phyloP scores from a whole-genome alignment of 2,329 filamentous ascomycete species.

The Trichoderma sp. region DNA sequence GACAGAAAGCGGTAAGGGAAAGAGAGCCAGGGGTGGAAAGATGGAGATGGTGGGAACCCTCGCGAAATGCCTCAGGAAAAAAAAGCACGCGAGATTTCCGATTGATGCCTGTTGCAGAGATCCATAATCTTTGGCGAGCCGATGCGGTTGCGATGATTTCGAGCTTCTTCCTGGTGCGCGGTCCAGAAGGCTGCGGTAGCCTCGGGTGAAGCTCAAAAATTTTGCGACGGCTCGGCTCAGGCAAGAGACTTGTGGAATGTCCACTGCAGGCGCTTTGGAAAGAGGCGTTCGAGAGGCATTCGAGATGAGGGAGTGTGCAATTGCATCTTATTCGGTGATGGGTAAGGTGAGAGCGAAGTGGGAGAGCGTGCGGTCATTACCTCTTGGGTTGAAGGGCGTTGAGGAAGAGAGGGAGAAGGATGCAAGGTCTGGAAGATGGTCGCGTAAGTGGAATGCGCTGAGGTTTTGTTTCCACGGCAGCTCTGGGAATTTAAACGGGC shows the following conservation, averaged over 20 bases:
- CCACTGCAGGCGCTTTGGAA: not conserved
- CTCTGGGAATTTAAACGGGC: constrained; percentile 7
- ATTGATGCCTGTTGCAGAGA: constrained; percentile 10
- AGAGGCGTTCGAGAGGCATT: constrained; percentile 6
- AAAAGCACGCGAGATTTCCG: constrained; percentile 1
- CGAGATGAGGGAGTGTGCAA: not conserved
- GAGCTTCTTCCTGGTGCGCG: not conserved
- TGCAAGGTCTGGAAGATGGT: constrained; percentile 27
- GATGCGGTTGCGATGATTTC: constrained; percentile 3
- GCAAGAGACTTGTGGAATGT: not conserved
- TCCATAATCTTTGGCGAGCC: not conserved
- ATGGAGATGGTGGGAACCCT: constrained; percentile 6
- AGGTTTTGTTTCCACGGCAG: constrained; percentile 35
- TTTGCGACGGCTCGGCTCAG: constrained; percentile 1
- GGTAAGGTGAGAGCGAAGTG: constrained; percentile 8
- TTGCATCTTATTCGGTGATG: not conserved
- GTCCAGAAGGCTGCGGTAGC: constrained; percentile 4
- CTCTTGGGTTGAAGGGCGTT: constrained; percentile 25
- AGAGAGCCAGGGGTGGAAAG: not conserved
- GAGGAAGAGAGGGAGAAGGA: constrained; percentile 7
- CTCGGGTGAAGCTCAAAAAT: constrained; percentile 10
- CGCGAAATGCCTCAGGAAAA: constrained; percentile 23
- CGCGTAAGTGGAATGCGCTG: constrained; percentile 34
- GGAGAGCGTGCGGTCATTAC: constrained; percentile 8
- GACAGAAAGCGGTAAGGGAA: constrained; percentile 10